A percentile compares a stretch with the other conserved stretches of the same genome.
Conservation (phyloP, 805 yeast genomes). For the Zygosaccharomyces bisporus region DNA sequence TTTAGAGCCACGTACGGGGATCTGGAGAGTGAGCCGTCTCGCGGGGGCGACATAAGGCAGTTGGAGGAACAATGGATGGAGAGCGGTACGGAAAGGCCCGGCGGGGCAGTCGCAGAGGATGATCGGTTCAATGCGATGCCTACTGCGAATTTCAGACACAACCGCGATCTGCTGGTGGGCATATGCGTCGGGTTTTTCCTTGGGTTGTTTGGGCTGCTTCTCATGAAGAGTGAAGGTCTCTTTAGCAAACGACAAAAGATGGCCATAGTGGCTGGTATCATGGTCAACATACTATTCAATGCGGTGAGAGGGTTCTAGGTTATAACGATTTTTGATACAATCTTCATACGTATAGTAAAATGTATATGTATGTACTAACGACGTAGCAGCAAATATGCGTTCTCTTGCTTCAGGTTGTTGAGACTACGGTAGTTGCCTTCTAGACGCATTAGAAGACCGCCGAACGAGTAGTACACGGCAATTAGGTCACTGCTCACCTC, state of each 20-base stretch:
- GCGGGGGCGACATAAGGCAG: constrained; percentile 43
- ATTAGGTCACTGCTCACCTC: constrained; percentile 66
- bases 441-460: constrained; percentile 87
- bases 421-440: constrained; percentile 93
- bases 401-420: constrained; percentile 87
- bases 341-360: constrained; percentile 1
- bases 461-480: constrained; percentile 91
- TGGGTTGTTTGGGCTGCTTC: constrained; percentile 66
- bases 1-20: constrained; percentile 66
- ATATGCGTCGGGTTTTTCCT: constrained; percentile 68
- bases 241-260: constrained; percentile 60
- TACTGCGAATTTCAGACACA: constrained; percentile 43
- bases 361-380: constrained; percentile 38
- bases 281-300: constrained; percentile 66
- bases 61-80: constrained; percentile 89
- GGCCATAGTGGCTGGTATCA: constrained; percentile 69
- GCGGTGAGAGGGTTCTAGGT: constrained; percentile 40
- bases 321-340: constrained; percentile 1
- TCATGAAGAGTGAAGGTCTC: constrained; percentile 55
- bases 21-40: constrained; percentile 24
- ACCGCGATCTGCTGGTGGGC: constrained; percentile 67
- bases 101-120: constrained; percentile 39
- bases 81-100: constrained; percentile 63
- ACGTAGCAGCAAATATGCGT: constrained; percentile 86
- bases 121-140: constrained; percentile 42